phyloP scores from a whole-genome alignment of 805 yeast genomes.

The Candida silvicultrix region DNA sequence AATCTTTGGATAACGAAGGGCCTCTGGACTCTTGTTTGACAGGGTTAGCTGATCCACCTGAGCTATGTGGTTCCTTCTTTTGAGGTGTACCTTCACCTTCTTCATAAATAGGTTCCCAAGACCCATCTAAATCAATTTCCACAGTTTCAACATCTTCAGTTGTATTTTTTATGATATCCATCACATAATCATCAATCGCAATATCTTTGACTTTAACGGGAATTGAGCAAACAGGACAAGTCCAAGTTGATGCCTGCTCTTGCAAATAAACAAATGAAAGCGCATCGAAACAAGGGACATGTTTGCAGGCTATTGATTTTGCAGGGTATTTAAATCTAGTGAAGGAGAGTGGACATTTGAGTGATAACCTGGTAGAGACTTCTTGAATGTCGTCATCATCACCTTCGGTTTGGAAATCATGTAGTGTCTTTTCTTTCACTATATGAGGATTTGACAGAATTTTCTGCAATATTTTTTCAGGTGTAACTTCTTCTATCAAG shows the following conservation, averaged over 20 bases:
- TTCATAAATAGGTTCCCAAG: constrained; percentile 47
- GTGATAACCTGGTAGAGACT: constrained; percentile 55
- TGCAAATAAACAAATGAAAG: constrained; percentile 68
- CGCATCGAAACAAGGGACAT: constrained; percentile 87
- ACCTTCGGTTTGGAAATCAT: constrained; percentile 36
- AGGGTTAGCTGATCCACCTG: not conserved
- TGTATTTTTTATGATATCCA: constrained; percentile 51
- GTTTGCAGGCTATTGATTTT: constrained; percentile 65
- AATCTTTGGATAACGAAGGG: not conserved
- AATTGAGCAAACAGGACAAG: constrained; percentile 75
- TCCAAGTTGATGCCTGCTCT: constrained; percentile 77
- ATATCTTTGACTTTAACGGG: constrained; percentile 48
- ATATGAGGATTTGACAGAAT: constrained; percentile 47
- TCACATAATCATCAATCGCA: constrained; percentile 68
- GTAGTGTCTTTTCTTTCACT: constrained; percentile 40
- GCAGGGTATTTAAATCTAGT: constrained; percentile 67
- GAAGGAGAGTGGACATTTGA: constrained; percentile 77
- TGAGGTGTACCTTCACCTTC: constrained; percentile 16
- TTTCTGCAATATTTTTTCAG: constrained; percentile 34
- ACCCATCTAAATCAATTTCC: constrained; percentile 63
- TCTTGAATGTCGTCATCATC: constrained; percentile 71
- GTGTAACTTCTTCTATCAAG: constrained; percentile 43
- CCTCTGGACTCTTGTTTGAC: not conserved
- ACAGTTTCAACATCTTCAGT: constrained; percentile 56
- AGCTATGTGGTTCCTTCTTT: constrained; percentile 1